Conservation (phyloP, 495 filamentous ascomycete genomes). For the Penicillium soppii region DNA sequence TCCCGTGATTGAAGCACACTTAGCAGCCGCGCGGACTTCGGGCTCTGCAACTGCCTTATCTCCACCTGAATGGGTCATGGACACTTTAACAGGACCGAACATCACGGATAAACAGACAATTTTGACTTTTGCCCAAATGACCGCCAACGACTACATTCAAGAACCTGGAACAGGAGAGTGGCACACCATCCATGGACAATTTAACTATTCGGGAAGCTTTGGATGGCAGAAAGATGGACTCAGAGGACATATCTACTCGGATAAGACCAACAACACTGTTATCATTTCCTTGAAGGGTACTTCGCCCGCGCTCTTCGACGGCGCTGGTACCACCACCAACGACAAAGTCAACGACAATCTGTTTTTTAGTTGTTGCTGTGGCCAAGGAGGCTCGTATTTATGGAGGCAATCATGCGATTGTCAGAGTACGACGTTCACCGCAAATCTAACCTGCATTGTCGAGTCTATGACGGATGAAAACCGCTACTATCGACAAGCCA, state of each 20-base stretch:
- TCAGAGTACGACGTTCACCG: constrained; percentile 76
- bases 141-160: constrained; percentile 83
- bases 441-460: constrained; percentile 85
- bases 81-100: constrained; percentile 76
- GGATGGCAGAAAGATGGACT: constrained; percentile 90
- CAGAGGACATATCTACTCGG: constrained; percentile 87
- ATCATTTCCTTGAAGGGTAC: constrained; percentile 93
- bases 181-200: constrained; percentile 74
- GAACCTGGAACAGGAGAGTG: constrained; percentile 71
- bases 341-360: constrained; percentile 98
- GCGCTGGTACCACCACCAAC: constrained; percentile 91
- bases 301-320: constrained; percentile 87
- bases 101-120: constrained; percentile 83
- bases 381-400: constrained; percentile 80
- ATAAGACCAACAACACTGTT: constrained; percentile 80
- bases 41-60: constrained; percentile 59
- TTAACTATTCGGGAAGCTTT: constrained; percentile 81
- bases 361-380: constrained; percentile 97
- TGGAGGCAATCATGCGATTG: constrained; percentile 94
- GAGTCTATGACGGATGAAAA: constrained; percentile 75
- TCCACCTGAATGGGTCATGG: constrained; percentile 77
- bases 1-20: constrained; percentile 70
- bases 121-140: constrained; percentile 79
- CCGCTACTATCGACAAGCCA: constrained; percentile 82
- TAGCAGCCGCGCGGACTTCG: constrained; percentile 62